Evolutionary conservation across 805 yeast species (phyloP), one percentile per base, ranked within the genome.

Genomic region (Metschnikowia aberdeeniae): DNA sequence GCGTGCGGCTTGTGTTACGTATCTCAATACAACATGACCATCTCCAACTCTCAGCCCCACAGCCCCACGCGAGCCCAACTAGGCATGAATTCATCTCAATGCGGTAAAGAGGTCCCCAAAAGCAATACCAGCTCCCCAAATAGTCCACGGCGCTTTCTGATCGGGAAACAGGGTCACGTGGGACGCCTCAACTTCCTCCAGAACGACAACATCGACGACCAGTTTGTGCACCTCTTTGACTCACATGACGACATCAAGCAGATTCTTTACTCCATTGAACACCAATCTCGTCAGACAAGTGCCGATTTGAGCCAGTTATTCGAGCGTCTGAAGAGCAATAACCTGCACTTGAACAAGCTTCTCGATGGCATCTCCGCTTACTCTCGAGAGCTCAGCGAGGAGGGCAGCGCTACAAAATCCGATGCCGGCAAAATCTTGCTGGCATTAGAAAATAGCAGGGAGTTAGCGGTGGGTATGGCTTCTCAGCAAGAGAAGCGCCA

Each of bases 321-420:
- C 20, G 72, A 67, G 34, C 53, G 74, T 27, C 70, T 65, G 65
- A 69, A 66, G 53, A 68, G 66, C 50, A 70, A 70, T 49, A 68
- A 70, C 49, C 64, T 61, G 44, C 51, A 66, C 46, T 63, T 70
- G 57, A 67, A 62, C 45, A 62, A 59, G 47, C 56, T 70, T 34
- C 59, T 70, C 11, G 58, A 61, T 20, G 62, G 63, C 36, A 59
- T 70, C 26, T 63, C 69, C 9, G 51, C 56, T n/a, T 64, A 66
- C 53, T 62, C 70, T 3, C 53, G 57, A 17, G 70, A 66, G 34
- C 69, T 68, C 4, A 55, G 63, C 6, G 62, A 68, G 8, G 68
- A 64, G 38, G 69, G 69, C 0, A 60, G 58, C 49, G 70, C 68
- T 35, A 66, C 69, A 8, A 67, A 63, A 41, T 30, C 60, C 26